These are phyloP conservation scores for Tetratostichococcus sp. DNA, from an alignment of 139 green algal genomes.

Conservation along the genomic window DNA sequence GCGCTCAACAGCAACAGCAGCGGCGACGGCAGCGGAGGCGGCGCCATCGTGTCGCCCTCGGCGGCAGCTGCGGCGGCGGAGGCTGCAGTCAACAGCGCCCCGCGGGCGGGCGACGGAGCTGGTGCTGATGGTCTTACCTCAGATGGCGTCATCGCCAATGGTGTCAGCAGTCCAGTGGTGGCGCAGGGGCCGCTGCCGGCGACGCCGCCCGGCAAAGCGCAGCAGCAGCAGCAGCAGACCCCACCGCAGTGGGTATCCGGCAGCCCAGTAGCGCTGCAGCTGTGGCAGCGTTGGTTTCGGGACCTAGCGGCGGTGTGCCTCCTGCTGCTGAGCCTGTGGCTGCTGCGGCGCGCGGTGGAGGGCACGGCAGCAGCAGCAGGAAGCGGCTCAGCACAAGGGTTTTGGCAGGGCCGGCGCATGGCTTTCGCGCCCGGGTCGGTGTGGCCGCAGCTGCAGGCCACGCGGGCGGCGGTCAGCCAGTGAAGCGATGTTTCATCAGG, in stretches of 20 bases:
- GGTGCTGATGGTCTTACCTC: too few species aligned
- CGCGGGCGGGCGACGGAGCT: too few species aligned
- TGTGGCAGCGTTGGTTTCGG: neutral
- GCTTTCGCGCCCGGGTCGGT: neutral
- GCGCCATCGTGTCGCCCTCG: too few species aligned
- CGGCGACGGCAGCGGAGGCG: too few species aligned
- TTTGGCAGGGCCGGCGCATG: neutral
- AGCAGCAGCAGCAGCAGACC: too few species aligned
- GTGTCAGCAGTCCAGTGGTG: neutral
- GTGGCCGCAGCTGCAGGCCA: neutral
- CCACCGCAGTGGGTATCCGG: too few species aligned
- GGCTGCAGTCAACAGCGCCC: too few species aligned
- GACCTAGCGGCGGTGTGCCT: neutral
- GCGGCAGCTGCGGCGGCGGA: too few species aligned
- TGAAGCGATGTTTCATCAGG: too few species aligned
- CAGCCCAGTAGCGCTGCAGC: neutral
- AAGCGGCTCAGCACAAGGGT: neutral
- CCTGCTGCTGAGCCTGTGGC: neutral
- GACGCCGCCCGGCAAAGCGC: neutral
- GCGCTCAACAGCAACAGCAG: neutral
- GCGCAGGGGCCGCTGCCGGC: neutral
- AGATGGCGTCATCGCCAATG: neutral
- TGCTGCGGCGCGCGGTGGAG: neutral
- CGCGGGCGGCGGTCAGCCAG: too few species aligned
- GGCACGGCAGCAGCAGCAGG: too few species aligned